These are phyloP conservation scores for Metarhizium rileyi DNA, from an alignment of 2,329 filamentous ascomycete genomes.

Conservation along the genomic window DNA sequence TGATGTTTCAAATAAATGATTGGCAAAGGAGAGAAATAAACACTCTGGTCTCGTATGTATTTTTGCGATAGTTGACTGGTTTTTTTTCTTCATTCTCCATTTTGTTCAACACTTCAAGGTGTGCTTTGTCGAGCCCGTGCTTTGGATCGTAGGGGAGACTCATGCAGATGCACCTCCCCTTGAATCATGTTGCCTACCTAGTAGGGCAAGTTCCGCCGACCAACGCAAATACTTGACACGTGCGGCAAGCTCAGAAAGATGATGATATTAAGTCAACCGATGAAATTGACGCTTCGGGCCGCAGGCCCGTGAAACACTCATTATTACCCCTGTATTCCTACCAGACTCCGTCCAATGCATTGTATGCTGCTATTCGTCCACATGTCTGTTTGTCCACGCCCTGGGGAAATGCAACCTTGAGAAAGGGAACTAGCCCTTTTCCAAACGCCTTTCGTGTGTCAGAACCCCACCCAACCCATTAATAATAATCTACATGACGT, in stretches of 20 bases:
- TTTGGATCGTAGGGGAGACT: too few species aligned
- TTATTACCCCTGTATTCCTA: neutral
- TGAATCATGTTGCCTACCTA: too few species aligned
- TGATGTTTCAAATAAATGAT: neutral
- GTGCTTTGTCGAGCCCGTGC: neutral
- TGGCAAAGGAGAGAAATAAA: neutral
- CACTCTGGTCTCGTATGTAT: neutral
- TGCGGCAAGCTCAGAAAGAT: neutral
- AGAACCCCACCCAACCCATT: neutral
- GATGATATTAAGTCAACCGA: neutral
- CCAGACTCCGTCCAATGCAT: constrained; percentile 4
- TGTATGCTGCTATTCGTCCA: neutral
- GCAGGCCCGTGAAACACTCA: neutral
- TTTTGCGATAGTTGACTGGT: neutral
- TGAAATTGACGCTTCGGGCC: neutral
- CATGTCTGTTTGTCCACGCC: neutral
- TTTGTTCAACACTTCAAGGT: neutral
- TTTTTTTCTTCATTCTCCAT: neutral
- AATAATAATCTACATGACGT: neutral
- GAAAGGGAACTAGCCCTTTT: neutral
- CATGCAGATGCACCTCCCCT: too few species aligned
- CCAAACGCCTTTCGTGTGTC: neutral
- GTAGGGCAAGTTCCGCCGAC: too few species aligned
- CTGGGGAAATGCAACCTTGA: neutral
- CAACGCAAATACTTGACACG: too few species aligned